Conservation (phyloP, 306 rosid species). For the Quercus gilva region DNA sequence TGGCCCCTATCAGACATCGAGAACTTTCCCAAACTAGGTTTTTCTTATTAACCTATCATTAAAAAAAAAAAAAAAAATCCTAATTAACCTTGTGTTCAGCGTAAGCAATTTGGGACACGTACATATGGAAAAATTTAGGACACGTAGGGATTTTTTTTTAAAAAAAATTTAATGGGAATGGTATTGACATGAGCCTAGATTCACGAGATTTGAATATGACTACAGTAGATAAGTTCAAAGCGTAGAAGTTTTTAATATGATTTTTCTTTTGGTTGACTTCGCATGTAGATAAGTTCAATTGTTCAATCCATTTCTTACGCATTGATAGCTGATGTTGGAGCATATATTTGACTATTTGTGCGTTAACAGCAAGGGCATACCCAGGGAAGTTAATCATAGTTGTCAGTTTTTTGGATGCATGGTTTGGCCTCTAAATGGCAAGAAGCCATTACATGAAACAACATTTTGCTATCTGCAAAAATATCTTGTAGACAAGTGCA, state of each 20-base stretch:
- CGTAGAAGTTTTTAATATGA: not conserved
- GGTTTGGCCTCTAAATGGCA: too few relatives aligned
- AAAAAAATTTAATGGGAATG: not conserved
- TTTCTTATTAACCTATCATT: not conserved
- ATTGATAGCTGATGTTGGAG: not conserved
- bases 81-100: not conserved
- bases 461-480: too few relatives aligned
- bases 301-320: not conserved
- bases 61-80: too few relatives aligned
- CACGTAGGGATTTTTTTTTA: constrained; percentile 5
- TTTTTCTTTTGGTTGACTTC: not conserved
- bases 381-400: not conserved
- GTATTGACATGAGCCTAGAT: constrained; percentile 2
- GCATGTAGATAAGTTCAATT: not conserved
- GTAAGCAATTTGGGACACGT: constrained; percentile 11
- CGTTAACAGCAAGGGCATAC: too few relatives aligned
- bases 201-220: constrained; percentile 35
- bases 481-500: too few relatives aligned
- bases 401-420: not conserved
- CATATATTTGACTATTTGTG: too few relatives aligned
- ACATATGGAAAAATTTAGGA: not conserved
- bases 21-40: constrained; percentile 35
- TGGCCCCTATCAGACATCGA: constrained; percentile 24
- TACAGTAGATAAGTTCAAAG: not conserved
- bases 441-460: too few relatives aligned